Percentiles rank a stretch among this genome's conserved stretches.
These are phyloP conservation scores for Zygnema cylindricum DNA, from an alignment of 139 green algal species.

Conservation along the genomic window DNA sequence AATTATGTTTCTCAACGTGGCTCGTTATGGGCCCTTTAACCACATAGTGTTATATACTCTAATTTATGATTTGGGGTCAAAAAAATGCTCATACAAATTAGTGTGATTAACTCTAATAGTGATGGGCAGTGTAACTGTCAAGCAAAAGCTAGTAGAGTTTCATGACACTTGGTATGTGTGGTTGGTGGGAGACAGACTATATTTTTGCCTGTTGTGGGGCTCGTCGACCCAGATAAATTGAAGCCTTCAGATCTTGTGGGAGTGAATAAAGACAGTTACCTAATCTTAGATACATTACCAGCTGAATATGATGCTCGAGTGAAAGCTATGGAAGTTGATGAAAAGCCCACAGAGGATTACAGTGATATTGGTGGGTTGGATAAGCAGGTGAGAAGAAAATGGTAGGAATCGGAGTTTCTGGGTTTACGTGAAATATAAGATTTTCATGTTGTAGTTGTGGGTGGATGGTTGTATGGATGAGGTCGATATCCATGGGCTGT, in stretches of 20 bases:
- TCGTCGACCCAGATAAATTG: constrained; percentile 89
- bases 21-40: no score
- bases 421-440: background rate
- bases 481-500: no score
- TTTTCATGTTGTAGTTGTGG: background rate
- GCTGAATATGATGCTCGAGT: constrained; percentile 97
- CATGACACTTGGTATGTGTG: no score
- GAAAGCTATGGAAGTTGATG: constrained; percentile 96
- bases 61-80: no score
- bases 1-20: no score
- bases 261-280: constrained; percentile 99
- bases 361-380: constrained; percentile 95
- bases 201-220: constrained; percentile 95
- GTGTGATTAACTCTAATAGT: no score
- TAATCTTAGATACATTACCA: constrained; percentile 96
- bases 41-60: no score
- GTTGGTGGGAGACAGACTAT: no score
- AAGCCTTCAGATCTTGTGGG: constrained; percentile 94
- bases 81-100: no score
- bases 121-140: no score
- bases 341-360: constrained; percentile 99
- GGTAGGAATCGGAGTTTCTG: background rate
- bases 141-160: no score
- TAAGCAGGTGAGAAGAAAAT: constrained; percentile 79
- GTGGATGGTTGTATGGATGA: constrained; percentile 79